Evolutionary conservation across 1,139 yeast genomes (phyloP).

Genomic region (Yamadazyma membranifaciens): DNA sequence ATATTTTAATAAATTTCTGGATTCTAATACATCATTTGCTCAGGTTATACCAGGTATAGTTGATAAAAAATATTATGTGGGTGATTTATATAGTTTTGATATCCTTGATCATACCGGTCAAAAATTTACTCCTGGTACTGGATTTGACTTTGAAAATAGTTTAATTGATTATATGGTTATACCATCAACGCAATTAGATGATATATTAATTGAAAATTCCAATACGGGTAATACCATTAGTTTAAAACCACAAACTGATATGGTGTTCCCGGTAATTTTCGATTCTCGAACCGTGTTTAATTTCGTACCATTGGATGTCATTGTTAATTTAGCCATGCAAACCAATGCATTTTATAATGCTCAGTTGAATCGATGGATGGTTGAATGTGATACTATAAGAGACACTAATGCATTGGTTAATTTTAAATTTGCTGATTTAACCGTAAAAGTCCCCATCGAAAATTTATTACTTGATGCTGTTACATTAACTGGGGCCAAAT

Average conservation of each 20-base stretch:
- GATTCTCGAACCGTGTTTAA: constrained; percentile 57
- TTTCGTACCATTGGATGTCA: constrained; percentile 56
- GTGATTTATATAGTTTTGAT: constrained; percentile 47
- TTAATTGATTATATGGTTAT: constrained; percentile 23
- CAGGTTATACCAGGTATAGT: constrained; percentile 59
- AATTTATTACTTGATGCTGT: constrained; percentile 51
- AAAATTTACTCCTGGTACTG: constrained; percentile 22
- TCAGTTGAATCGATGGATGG: constrained; percentile 59
- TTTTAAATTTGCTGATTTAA: constrained; percentile 53
- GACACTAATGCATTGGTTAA: constrained; percentile 49
- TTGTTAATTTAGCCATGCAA: constrained; percentile 70
- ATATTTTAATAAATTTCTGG: constrained; percentile 33
- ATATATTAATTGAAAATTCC: constrained; percentile 48
- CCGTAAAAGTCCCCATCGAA: constrained; percentile 52
- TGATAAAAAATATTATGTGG: constrained; percentile 43
- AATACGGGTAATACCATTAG: constrained; percentile 33
- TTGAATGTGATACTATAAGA: constrained; percentile 52
- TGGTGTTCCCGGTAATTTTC: constrained; percentile 54
- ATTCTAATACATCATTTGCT: constrained; percentile 11
- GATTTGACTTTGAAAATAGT: constrained; percentile 17
- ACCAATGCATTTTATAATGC: constrained; percentile 64
- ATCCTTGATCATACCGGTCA: constrained; percentile 35
- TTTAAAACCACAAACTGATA: constrained; percentile 27
- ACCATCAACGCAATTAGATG: constrained; percentile 61
- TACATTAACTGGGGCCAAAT: constrained; percentile 22